Percentiles rank a stretch among this genome's conserved stretches.
Conservation (phyloP, 176 grass and related monocot genomes). For the Tuctoria greenei region DNA sequence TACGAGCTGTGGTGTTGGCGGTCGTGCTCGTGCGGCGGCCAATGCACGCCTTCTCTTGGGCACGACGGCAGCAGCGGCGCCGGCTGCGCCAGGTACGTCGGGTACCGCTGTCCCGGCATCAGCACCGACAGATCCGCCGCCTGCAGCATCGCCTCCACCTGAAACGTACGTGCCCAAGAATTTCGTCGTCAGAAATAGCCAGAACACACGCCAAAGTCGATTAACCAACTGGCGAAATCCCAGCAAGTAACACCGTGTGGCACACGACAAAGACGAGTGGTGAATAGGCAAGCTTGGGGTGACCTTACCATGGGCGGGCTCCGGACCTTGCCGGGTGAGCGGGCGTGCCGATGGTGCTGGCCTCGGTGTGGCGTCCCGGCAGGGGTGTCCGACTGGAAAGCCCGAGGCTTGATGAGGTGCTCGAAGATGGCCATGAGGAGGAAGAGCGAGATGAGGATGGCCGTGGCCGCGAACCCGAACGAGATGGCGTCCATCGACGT, state of each 20-base stretch:
- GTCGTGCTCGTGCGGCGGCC: constrained; percentile 65
- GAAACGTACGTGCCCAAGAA: neutral
- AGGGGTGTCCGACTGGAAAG: constrained; percentile 43
- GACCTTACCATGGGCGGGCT: constrained; percentile 42
- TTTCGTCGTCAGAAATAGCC: constrained; percentile 18
- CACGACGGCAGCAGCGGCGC: constrained; percentile 71
- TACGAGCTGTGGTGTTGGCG: constrained; percentile 51
- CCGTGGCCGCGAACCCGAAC: constrained; percentile 90
- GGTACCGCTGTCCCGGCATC: constrained; percentile 86
- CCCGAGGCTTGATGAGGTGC: constrained; percentile 85
- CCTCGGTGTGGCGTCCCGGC: neutral
- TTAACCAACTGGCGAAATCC: neutral
- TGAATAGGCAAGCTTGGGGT: neutral
- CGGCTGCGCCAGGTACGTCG: constrained; percentile 83
- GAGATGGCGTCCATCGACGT: constrained; percentile 93
- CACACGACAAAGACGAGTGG: neutral
- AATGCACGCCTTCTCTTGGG: constrained; percentile 76
- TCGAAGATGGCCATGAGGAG: constrained; percentile 98
- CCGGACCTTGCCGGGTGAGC: constrained; percentile 48
- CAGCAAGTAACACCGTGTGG: neutral
- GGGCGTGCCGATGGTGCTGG: constrained; percentile 2
- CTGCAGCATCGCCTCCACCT: constrained; percentile 48
- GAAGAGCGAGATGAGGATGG: constrained; percentile 94
- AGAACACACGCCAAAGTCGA: neutral
- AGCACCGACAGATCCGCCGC: constrained; percentile 63